Conservation (phyloP, 2,329 filamentous ascomycete species). For the Xylariaceae sp. region DNA sequence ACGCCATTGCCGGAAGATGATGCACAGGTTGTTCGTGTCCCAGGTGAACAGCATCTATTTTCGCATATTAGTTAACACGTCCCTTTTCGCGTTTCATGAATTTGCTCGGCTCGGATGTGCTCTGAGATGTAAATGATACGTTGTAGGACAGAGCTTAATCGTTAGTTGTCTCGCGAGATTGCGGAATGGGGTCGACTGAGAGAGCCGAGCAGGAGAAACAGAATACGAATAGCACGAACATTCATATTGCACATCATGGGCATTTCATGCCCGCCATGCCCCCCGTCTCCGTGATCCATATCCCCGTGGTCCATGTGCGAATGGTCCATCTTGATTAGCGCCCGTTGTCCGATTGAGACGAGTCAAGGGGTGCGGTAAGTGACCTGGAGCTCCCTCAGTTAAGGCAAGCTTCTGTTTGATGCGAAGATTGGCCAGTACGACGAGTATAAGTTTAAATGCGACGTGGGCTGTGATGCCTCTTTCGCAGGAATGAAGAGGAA, state of each 20-base stretch:
- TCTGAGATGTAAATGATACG: background rate
- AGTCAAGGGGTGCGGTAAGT: background rate
- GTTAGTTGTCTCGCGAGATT: background rate
- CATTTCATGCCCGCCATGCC: constrained; percentile 43
- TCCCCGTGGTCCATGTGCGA: constrained; percentile 45
- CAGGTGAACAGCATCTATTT: constrained; percentile 95
- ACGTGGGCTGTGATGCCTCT: background rate
- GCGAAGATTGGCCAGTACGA: background rate
- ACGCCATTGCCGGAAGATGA: constrained; percentile 91
- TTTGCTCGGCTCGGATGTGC: no score
- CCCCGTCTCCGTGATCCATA: constrained; percentile 58
- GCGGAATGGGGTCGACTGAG: background rate
- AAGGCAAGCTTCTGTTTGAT: background rate
- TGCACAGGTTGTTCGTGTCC: constrained; percentile 90
- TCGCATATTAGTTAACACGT: no score
- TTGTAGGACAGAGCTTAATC: background rate
- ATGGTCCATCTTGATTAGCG: constrained; percentile 35
- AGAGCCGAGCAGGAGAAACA: background rate
- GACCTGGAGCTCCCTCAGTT: no score
- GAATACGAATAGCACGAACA: constrained; percentile 48
- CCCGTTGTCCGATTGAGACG: background rate
- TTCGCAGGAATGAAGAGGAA: constrained; percentile 3
- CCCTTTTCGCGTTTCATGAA: no score
- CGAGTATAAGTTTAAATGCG: background rate
- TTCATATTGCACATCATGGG: constrained; percentile 81